Percentiles rank a stretch among this genome's conserved stretches.
Evolutionary conservation across 164 flowering plant species (phyloP).

Genomic region (Vitis riparia): DNA sequence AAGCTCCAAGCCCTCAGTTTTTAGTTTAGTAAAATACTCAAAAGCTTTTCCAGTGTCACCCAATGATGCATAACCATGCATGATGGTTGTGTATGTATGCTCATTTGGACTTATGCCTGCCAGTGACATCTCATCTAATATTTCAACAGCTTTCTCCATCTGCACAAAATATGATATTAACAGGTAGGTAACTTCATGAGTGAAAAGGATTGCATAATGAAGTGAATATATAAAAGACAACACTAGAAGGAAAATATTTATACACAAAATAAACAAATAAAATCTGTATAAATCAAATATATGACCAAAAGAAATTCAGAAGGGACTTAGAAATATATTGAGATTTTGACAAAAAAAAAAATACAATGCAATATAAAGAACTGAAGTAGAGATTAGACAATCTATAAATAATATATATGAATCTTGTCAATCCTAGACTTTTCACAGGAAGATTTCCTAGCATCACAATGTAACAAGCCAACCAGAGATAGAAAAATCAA

Average conservation of each 20-base stretch:
- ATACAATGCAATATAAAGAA: no score
- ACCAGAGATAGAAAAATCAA: no score
- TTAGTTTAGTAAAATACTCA: slow-evolving; percentile 77
- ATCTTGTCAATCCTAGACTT: no score
- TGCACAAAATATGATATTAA: slow-evolving; percentile 29
- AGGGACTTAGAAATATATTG: no score
- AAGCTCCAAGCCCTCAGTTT: slow-evolving; percentile 79
- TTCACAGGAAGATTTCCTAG: no score
- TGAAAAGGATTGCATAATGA: background rate
- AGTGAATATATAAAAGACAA: background rate
- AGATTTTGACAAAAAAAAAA: no score
- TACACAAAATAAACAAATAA: no score
- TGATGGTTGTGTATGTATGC: slow-evolving; percentile 86
- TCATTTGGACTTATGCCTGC: slow-evolving; percentile 78
- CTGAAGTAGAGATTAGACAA: no score
- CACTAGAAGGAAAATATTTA: background rate
- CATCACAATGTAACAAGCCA: no score
- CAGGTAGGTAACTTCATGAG: background rate
- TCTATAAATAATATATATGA: no score
- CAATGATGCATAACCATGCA: slow-evolving; percentile 95
- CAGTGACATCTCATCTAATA: slow-evolving; percentile 78
- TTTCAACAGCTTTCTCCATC: slow-evolving; percentile 87
- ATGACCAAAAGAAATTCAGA: no score
- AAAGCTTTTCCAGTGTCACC: slow-evolving; percentile 97
- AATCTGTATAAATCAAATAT: no score